Base-by-base conservation (phyloP, 129 eudicot species). In the Helianthus tuberosus region DNA sequence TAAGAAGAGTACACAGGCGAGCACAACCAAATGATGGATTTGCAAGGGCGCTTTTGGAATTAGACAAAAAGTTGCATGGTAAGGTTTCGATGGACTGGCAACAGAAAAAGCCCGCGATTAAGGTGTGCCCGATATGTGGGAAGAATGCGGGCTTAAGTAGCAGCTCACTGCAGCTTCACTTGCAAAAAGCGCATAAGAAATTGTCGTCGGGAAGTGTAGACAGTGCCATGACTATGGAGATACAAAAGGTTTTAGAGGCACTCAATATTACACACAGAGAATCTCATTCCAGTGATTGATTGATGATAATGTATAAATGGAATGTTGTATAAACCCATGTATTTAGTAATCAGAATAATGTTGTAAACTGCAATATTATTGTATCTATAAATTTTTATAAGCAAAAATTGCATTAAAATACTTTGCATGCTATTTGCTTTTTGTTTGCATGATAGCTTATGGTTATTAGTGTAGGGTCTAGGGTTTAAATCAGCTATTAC, bases 11-110 rank as follows among this genome's bases (percentile, higher is more conserved):
- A 6, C 99, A 94, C 84, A 83, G 91, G 8, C 79, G 99, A 76
- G 99, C 99, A 15, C 99, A 94, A 73, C 99, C 99, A 5, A 94
- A 94, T 64, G 99, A 94, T 47, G 99, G 99, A 44, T 94, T 94
- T 73, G 97, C 96, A 27, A 85, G 80, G 78, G 81, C 84, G 70
- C 93, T 90, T 6, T 49, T 88, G 87, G 97, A 88, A 15, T 76
- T 91, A 32, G 99, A 94, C 67, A 67, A 64, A 39, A 83, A 80
- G 76, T 77, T 94, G 80, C 93, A 94, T 27, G 99, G 99, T 15
- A 85, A 85, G 89, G 91, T 82, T 11, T 94, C 99, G 4, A 94
- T 94, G 97, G 99, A 94, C 54, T 94, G 99, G 97, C 99, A 91
- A 64, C 96, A 85, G 74, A 79, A 94, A 74, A 91, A 76, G 69